Base-by-base conservation (phyloP, 2,329 filamentous ascomycete species). In the Sphaerostilbella broomeana region DNA sequence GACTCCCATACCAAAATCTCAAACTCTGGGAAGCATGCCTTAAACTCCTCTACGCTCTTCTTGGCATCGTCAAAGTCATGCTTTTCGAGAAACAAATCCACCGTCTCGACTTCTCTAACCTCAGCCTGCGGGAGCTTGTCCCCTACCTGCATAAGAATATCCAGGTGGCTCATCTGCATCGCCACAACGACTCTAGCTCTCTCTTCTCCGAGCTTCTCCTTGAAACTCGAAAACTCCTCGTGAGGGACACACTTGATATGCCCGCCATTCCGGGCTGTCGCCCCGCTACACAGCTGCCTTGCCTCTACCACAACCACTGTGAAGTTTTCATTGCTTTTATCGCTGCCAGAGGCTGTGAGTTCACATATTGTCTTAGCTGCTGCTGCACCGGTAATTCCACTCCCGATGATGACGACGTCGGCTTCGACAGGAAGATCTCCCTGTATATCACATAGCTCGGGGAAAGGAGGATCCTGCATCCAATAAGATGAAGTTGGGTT, bases 341-440 rank as follows among this genome's bases (percentile, higher is more conserved):
- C 8, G 2, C 4, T 12, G 5, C 13, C 4, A 13, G 18, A 13
- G 10, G 36, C 25, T 6, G 43, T 17, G 2, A 27, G 15, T 11
- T 36, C 36, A 1, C 52, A 51, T 0, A 61, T 37, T 13, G 53
- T 50, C 39, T 48, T 59, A 2, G 50, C 51, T 2, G 55, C 47
- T 1, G 56, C 49, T 4, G 61, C 64, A 8, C 64, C 70, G 2
- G 72, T 69, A 43, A 77, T 75, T 2, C 74, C 75, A 24, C 71
- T 75, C 16, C 74, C 72, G 45, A 77, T 67, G 27, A 77, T 64
- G 13, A 71, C 64, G 2, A 74, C 53, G 41, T 77, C 73, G 5
- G 63, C 65, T 6, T 57, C 50, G 2, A 48, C 30, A 0, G 68
- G 65, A 6, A 72, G 50, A 2, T 45, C 42, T 2, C 52, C 45